Evolutionary conservation across 495 filamentous ascomycete species (phyloP), one percentile per base, ranked within the genome.

Genomic region (Aspergillus saccharolyticus): DNA sequence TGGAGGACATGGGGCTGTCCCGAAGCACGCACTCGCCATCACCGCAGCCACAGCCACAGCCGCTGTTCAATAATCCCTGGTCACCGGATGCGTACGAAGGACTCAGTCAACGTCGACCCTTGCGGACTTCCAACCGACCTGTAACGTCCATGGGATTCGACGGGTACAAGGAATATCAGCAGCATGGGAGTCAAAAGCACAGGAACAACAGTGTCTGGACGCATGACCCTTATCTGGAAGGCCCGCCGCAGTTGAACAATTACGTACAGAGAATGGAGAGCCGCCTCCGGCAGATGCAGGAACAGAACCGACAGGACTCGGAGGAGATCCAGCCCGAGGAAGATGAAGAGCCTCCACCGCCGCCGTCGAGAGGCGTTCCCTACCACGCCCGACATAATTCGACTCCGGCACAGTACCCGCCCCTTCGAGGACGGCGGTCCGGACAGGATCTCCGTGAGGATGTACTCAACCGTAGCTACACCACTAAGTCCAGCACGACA

Each of bases 201-300:
- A 55, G 72, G 18, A 71, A 70, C 49, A 71, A 70, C 49, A 74
- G 68, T 30, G 67, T 74, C 18, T 58, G 81, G 70, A 54, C 79
- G 62, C 65, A 71, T 46, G 70, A 77, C 53, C 68, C 78, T 51
- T 77, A 74, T 55, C 68, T 83, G 47, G 80, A 87, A 45, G 78
- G 80, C 1, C 83, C 84, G 7, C 86, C 89, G 17, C 81, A 90
- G 55, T 70, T 94, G 14, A 85, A 83, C 60, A 93, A 90, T 65
- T 96, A 96, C 63, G 89, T 90, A 12, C 86, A 93, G 63, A 78
- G 89, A 22, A 96, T 96, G 89, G 92, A 97, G 67, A 86, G 80
- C 50, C 85, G 89, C 18, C 70, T 96, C 17, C 84, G 82, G 20
- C 83, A 82, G 44, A 83, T 91, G 77, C 86, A 90, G 53, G 78